Evolutionary conservation across 805 yeast species (phyloP), one percentile per base, ranked within the genome.

Genomic region (Lipomyces mesembrius): DNA sequence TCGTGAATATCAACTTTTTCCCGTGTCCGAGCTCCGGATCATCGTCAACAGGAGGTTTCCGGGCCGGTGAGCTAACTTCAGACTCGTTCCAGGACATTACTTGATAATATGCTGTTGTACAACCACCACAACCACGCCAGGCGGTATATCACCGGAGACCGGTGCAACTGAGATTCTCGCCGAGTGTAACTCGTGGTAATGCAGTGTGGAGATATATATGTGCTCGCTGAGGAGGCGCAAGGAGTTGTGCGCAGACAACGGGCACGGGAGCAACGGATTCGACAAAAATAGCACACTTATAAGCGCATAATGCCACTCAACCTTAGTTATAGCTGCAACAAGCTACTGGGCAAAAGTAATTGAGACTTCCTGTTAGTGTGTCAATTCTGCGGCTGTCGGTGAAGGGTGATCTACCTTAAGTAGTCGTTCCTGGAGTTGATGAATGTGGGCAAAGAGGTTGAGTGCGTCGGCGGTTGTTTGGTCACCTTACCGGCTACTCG

Each of bases 21-120:
- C 27, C 59, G 22, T 34, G 27, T 12, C 22, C 59, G 12, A 56
- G 34, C 25, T 56, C 22, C 22, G 46, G 59, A 56, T 56, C 59
- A 29, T 56, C 35, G 43, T 22, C 59, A 43, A 12, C 20, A 12
- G 59, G 9, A 14, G 39, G 22, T 11, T 27, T 14, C 59, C 22
- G 29, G 17, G 59, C 46, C 20, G 59, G 29, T 17, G 55, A 52
- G 34, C 35, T 52, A 20, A 52, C 9, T 17, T 2, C 34, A 12
- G 34, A 25, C 14, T 52, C 12, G 34, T 52, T 17, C 55, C 55
- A 25, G 17, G 34, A 52, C 55, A 52, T 52, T 34, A 43, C 49
- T 17, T 7, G 49, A 17, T 43, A 43, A 17, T 11, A 11, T 43
- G 22, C 4, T n/a, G 4, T 8, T 17, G 22, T 17, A 43, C 9